These are phyloP conservation scores for Epichloe festucae DNA, from an alignment of 2,329 filamentous ascomycete species.

Conservation along the genomic window DNA sequence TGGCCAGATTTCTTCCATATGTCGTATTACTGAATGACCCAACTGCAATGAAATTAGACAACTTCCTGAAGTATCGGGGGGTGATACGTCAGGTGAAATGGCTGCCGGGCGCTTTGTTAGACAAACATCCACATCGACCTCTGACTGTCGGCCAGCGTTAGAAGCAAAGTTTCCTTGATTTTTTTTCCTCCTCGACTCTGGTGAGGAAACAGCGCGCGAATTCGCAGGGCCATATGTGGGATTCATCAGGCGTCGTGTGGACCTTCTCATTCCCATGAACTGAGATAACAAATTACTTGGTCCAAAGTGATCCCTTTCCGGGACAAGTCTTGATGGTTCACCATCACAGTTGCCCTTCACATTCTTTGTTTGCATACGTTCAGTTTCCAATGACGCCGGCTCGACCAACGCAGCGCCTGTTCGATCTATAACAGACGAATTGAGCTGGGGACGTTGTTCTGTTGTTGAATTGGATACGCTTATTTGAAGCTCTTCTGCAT, in stretches of 20 bases:
- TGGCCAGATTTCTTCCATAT: slow-evolving; percentile 36
- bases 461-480: not conserved
- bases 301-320: not conserved
- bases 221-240: not conserved
- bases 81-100: slow-evolving; percentile 7
- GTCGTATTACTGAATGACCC: slow-evolving; percentile 34
- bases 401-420: not conserved
- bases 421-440: not conserved
- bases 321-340: not conserved
- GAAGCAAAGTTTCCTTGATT: not conserved
- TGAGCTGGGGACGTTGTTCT: not conserved
- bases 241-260: not conserved
- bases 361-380: not conserved
- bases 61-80: slow-evolving; percentile 8
- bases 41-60: slow-evolving; percentile 40
- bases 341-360: not conserved
- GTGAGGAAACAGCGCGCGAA: too few relatives aligned
- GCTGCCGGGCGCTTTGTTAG: not conserved
- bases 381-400: not conserved
- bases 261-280: slow-evolving; percentile 6
- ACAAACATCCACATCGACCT: not conserved
- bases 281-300: slow-evolving; percentile 1
- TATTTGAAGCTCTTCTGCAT: not conserved
- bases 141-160: not conserved
- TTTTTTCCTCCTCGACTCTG: not conserved